Percentiles rank a stretch among this genome's conserved stretches.
These are phyloP conservation scores for Meyerozyma guilliermondii DNA, from an alignment of 1,139 yeast genomes.

Conservation along the genomic window DNA sequence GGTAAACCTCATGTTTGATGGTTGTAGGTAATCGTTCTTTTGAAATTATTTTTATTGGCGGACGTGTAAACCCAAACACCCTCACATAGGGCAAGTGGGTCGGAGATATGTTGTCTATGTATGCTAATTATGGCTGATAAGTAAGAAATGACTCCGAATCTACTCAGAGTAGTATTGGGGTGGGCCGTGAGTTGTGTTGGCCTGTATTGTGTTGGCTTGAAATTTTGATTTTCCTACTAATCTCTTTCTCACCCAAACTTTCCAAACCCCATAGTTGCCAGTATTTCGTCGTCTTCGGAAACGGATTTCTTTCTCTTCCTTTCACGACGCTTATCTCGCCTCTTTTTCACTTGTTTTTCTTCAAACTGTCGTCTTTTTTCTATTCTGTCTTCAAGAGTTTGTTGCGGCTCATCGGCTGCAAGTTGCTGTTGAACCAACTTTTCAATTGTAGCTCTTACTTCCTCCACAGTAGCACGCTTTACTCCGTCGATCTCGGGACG, in stretches of 20 bases:
- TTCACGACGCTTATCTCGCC: constrained; percentile 20
- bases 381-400: constrained; percentile 37
- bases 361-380: constrained; percentile 38
- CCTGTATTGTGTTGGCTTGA: background rate
- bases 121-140: too few species aligned
- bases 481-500: constrained; percentile 25
- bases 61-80: constrained; percentile 3
- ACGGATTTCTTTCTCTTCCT: constrained; percentile 8
- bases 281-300: constrained; percentile 25
- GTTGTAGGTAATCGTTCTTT: constrained; percentile 9
- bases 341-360: constrained; percentile 25
- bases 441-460: constrained; percentile 31
- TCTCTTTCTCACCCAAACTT: constrained; percentile 32
- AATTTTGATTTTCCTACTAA: background rate
- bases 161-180: too few species aligned
- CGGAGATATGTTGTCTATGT: background rate
- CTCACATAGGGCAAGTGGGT: background rate
- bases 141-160: too few species aligned
- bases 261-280: constrained; percentile 55
- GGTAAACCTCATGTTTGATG: constrained; percentile 34
- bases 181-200: too few species aligned
- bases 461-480: constrained; percentile 25
- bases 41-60: constrained; percentile 16
- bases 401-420: constrained; percentile 8
- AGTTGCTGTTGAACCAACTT: constrained; percentile 22